A percentile compares a stretch with the other conserved stretches of the same genome.
Evolutionary conservation across 108 stramenopile genomes (phyloP).

Genomic region (Aurantiochytrium sp.): DNA sequence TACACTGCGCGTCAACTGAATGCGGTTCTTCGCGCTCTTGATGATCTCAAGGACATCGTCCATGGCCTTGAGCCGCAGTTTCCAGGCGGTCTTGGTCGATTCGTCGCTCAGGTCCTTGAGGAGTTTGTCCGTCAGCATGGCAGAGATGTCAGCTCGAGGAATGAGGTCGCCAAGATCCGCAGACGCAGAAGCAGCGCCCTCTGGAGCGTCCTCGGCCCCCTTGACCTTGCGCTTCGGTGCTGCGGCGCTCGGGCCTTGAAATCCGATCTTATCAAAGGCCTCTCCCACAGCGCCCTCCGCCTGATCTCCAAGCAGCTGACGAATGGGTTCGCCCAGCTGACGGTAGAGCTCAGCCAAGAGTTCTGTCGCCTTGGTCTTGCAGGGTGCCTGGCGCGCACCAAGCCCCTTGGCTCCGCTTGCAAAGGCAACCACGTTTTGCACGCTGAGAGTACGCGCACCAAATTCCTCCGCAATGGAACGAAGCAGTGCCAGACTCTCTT

Average conservation of each 20-base stretch:
- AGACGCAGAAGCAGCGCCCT: neutral
- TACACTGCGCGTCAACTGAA: neutral
- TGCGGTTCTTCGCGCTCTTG: neutral
- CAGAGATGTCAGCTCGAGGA: neutral
- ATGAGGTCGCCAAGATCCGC: neutral
- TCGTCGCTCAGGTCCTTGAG: neutral
- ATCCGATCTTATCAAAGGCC: slow-evolving; percentile 14
- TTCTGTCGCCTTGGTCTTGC: neutral
- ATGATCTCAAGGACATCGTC: neutral
- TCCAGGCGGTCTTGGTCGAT: slow-evolving; percentile 10
- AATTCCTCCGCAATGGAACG: neutral
- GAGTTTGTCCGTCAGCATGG: neutral
- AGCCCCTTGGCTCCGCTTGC: neutral
- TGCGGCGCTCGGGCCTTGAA: neutral
- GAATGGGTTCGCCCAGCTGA: neutral
- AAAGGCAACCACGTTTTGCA: neutral
- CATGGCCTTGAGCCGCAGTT: neutral
- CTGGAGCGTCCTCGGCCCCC: neutral
- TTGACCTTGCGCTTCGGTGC: slow-evolving; percentile 2
- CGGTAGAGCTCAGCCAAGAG: neutral
- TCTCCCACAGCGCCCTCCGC: neutral
- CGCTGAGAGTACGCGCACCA: neutral
- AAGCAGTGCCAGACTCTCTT: neutral
- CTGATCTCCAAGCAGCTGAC: neutral
- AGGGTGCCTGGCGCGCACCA: neutral